These are phyloP conservation scores for Mortierella sp. DNA, from an alignment of 371 early-diverging fungal genomes.

Conservation along the genomic window DNA sequence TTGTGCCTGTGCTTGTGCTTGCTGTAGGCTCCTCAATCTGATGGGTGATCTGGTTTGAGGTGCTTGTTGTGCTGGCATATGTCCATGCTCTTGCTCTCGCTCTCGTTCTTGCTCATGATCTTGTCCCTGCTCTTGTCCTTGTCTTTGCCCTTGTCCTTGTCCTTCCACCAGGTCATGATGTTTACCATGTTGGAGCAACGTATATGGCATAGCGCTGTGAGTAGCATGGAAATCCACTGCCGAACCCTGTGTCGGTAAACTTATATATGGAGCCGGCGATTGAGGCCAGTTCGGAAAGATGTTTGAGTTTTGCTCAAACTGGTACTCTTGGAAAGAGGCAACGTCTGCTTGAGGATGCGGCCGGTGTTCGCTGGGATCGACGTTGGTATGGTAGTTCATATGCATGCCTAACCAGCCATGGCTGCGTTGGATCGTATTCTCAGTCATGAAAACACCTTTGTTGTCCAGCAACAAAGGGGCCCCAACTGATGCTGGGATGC, in stretches of 20 bases:
- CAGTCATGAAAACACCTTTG: constrained; percentile 18
- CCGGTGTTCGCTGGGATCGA: neutral
- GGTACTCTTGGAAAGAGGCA: constrained; percentile 28
- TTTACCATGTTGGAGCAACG: neutral
- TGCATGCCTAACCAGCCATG: constrained; percentile 11
- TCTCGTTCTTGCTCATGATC: constrained; percentile 4
- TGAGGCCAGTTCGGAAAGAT: constrained; percentile 30
- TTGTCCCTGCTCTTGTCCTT: neutral
- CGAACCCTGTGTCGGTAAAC: constrained; percentile 30
- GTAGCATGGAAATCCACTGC: constrained; percentile 3
- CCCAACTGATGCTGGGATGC: neutral
- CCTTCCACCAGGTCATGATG: neutral
- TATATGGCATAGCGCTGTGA: neutral
- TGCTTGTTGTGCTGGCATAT: neutral
- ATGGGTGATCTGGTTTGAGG: constrained; percentile 1
- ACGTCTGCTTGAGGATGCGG: constrained; percentile 11
- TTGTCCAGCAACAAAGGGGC: constrained; percentile 42
- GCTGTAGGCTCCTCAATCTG: constrained; percentile 11
- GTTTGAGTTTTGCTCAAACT: constrained; percentile 23
- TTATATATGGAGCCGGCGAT: constrained; percentile 32
- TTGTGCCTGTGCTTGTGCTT: constrained; percentile 9
- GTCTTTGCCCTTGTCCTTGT: constrained; percentile 10
- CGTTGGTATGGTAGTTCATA: neutral
- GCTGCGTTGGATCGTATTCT: constrained; percentile 6
- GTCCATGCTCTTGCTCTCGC: constrained; percentile 14